Evolutionary conservation across 2,329 filamentous ascomycete species (phyloP), one percentile per base, ranked within the genome.

Genomic region (Fusarium bulbicola): DNA sequence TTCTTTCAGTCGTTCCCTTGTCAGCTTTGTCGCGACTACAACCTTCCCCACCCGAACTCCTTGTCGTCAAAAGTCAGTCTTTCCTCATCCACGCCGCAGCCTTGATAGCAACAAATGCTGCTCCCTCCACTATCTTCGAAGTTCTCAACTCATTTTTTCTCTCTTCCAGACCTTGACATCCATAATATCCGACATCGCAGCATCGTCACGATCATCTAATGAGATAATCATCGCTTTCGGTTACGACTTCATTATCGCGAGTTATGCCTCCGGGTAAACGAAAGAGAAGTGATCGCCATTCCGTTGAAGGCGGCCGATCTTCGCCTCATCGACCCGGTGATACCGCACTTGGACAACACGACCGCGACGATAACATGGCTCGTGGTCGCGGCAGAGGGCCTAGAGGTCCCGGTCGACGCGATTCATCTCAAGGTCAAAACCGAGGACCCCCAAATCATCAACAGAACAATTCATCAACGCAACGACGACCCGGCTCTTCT

Each of bases 281-380:
- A 77, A 91, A 90, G 85, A 86, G 88, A 80, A 83, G 84, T 78
- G 87, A 89, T 53, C 84, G 88, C 73, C 81, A 81, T 58, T 82
- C 83, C 68, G 81, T 82, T 70, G 88, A 90, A 65, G 84, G 82
- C 63, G 82, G 82, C 71, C 85, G 90, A 68, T 89, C 90, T 26
- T 87, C 90, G 57, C 90, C 91, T 58, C 89, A 92, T 81, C 88
- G 89, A 39, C 90, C 90, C 52, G 86, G 84, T 59, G 87, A 91
- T 74, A 86, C 86, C 12, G 78, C 81, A 43, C 78, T 90, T 61
- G 88, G 83, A 47, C 89, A 90, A 70, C 88, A 91, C 79, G 90
- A 92, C 61, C 82, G 87, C 81, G 85, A 87, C 72, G 85, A 88
- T 77, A 83, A 82, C 43, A 81, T 82, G 73, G 84, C 84, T 54